These are phyloP conservation scores for Pestalotiopsis sp. DNA, from an alignment of 2,329 filamentous ascomycete genomes.

Conservation along the genomic window DNA sequence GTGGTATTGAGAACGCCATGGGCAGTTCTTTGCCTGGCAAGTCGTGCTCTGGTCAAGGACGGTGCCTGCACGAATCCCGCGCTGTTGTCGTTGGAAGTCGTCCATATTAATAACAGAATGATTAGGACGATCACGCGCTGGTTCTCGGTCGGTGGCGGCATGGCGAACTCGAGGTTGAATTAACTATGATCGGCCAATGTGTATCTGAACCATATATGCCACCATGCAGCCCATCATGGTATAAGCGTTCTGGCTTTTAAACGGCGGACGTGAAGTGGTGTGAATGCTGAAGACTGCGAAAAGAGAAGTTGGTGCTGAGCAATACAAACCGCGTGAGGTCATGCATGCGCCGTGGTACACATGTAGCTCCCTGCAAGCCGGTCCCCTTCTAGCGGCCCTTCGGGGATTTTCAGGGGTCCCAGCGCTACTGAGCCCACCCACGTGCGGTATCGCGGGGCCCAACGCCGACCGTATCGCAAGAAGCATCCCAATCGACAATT, in stretches of 20 bases:
- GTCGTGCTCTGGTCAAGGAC: constrained; percentile 42
- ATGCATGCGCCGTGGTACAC: background rate
- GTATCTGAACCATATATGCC: background rate
- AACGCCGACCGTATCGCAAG: background rate
- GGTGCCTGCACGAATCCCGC: constrained; percentile 43
- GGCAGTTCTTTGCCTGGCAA: constrained; percentile 52
- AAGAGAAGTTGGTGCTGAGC: background rate
- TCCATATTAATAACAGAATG: constrained; percentile 44
- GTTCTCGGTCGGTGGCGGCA: constrained; percentile 49
- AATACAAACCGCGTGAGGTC: constrained; percentile 1
- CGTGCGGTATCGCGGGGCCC: background rate
- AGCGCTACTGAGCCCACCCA: background rate
- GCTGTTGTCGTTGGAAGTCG: constrained; percentile 40
- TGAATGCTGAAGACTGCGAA: background rate
- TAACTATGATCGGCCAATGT: background rate
- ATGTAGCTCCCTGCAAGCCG: background rate
- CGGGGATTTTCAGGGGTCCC: constrained; percentile 1
- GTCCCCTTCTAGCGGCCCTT: background rate
- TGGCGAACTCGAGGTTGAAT: constrained; percentile 27
- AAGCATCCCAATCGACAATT: background rate
- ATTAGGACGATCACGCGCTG: constrained; percentile 43
- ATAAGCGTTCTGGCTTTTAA: background rate
- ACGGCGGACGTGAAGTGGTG: background rate
- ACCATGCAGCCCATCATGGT: background rate
- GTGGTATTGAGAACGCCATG: constrained; percentile 56